These are phyloP conservation scores for Solanum appendiculatum DNA, from an alignment of 257 asterid species.

Conservation along the genomic window DNA sequence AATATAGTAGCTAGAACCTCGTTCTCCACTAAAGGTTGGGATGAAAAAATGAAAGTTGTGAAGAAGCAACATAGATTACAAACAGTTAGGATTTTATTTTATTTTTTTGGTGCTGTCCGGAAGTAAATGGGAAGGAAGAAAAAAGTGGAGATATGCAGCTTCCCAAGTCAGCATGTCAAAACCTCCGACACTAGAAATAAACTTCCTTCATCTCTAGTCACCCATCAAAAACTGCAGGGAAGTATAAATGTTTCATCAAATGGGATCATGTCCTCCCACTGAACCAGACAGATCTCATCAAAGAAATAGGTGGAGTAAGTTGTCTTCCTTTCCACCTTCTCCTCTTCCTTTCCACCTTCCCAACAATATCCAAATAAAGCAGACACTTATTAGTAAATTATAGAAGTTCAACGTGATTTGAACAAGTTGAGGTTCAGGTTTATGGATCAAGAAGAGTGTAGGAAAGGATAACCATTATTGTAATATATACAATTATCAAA, in stretches of 20 bases:
- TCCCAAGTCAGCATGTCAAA: neutral
- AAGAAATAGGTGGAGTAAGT: neutral
- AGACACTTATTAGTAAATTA: neutral
- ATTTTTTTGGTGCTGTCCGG: neutral
- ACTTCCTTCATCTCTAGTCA: neutral
- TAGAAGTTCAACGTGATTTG: neutral
- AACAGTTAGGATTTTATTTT: neutral
- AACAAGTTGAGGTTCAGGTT: neutral
- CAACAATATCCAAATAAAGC: neutral
- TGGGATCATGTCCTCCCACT: neutral
- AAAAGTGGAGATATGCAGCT: neutral
- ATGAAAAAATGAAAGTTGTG: neutral
- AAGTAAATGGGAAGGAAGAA: neutral
- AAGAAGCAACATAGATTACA: neutral
- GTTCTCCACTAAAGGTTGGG: neutral
- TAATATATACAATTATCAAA: neutral
- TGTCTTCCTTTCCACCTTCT: neutral
- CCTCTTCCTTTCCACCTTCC: neutral
- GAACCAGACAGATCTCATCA: neutral
- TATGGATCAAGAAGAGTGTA: neutral
- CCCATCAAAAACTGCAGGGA: neutral
- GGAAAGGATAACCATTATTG: neutral
- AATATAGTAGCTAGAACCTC: neutral
- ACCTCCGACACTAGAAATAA: neutral
- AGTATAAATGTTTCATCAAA: neutral